Evolutionary conservation across 805 yeast genomes (phyloP), one percentile per base, ranked within the genome.

Genomic region (Yamadazyma sp.): DNA sequence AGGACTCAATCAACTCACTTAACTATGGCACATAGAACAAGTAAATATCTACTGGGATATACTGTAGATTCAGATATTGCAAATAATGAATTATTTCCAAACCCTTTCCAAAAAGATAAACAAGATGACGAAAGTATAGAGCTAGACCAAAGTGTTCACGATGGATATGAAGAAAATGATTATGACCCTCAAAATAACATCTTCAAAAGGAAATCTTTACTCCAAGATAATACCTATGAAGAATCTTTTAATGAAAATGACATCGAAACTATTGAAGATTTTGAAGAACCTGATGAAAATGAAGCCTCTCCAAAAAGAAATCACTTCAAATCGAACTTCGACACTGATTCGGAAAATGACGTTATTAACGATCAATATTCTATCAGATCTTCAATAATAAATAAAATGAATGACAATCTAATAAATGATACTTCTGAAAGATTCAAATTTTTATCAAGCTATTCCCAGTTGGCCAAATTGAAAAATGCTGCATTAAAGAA

Each of bases 401-500:
- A 48, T 11, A 33, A 53, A 25, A 45, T 60, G 36, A 43, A 43
- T 10, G 30, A 37, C 8, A 24, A 37, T 4, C 31, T 33, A 34
- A 21, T 34, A 14, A 40, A 28, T 16, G 36, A 35, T 23, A 42
- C 45, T 1, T 43, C 45, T 23, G 56, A 53, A 2, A 38, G 62
- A 33, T 60, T 60, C 37, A 49, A 50, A 32, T 59, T 49, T 30
- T 44, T 62, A n/a, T 35, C 47, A 10, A 33, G 47, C 8, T 62
- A 62, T 36, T 52, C 52, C 28, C 43, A 33, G 18, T 33, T 25
- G 7, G 27, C 23, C 2, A 39, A 15, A 12, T 33, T 38, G 19
- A 11, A 28, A 7, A 19, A 36, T 33, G 27, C 38, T 14, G 27
- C 30, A 10, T 19, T 19, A 8, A 19, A 14, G 3, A 30, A 31